Percentiles rank a stretch among this genome's conserved stretches.
Conservation (phyloP, 2,329 filamentous ascomycete species). For the Paecilomyces variotii region DNA sequence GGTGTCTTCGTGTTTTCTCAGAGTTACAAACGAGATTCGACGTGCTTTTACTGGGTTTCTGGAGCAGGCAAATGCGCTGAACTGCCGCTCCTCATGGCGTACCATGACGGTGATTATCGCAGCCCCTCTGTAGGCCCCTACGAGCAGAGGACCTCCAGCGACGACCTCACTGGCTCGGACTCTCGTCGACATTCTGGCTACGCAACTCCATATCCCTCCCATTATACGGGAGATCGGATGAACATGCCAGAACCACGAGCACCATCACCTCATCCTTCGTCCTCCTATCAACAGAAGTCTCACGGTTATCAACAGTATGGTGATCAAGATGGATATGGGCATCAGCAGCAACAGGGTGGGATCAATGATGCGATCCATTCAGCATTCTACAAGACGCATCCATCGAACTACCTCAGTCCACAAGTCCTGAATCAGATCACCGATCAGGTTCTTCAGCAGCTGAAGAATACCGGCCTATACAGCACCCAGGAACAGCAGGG, state of each 20-base stretch:
- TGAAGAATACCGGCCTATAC: constrained; percentile 41
- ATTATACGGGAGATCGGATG: constrained; percentile 20
- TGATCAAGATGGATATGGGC: constrained; percentile 12
- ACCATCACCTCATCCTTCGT: not conserved
- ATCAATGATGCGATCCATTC: constrained; percentile 51
- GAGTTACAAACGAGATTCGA: not conserved
- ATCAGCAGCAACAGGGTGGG: constrained; percentile 24
- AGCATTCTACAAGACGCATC: constrained; percentile 46
- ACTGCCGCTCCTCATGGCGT: constrained; percentile 26
- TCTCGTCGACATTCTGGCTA: constrained; percentile 18
- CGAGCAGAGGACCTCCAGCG: constrained; percentile 12
- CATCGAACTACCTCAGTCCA: constrained; percentile 47
- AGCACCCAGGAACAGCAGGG: constrained; percentile 18
- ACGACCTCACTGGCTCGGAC: constrained; percentile 10
- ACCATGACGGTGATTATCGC: constrained; percentile 32
- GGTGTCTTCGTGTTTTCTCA: constrained; percentile 17
- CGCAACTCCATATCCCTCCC: constrained; percentile 24
- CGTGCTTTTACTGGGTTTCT: not conserved
- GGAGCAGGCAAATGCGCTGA: not conserved
- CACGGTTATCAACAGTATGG: constrained; percentile 4
- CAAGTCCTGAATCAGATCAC: constrained; percentile 56
- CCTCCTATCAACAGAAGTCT: not conserved
- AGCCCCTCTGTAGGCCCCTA: constrained; percentile 18
- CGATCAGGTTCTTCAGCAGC: constrained; percentile 50
- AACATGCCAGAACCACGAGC: constrained; percentile 27